These are phyloP conservation scores for Aaosphaeria arxii DNA, from an alignment of 2,329 filamentous ascomycete genomes.

Conservation along the genomic window DNA sequence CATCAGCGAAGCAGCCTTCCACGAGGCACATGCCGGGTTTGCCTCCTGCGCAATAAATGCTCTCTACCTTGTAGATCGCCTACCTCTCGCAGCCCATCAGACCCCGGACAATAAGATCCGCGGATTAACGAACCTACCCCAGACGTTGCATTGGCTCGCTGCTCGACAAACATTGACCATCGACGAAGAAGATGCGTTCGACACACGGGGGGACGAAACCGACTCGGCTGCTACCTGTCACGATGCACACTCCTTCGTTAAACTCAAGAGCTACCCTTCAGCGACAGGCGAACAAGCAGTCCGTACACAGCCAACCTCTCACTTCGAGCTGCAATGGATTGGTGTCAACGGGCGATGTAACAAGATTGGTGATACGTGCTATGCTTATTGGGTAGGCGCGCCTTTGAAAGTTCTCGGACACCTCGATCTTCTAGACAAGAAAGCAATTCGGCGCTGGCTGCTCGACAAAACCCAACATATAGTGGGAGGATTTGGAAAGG, in stretches of 20 bases:
- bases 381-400: conserved; percentile 85
- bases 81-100: conserved; percentile 34
- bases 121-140: conserved; percentile 36
- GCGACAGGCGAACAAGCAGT: conserved; percentile 22
- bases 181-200: conserved; percentile 41
- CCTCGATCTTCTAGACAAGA: conserved; percentile 56
- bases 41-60: conserved; percentile 84
- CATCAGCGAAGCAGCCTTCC: conserved; percentile 71
- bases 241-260: conserved; percentile 38
- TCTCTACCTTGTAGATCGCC: conserved; percentile 69
- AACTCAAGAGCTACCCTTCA: conserved; percentile 25
- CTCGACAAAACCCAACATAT: conserved; percentile 82
- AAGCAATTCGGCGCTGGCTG: conserved; percentile 71
- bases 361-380: conserved; percentile 93
- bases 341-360: conserved; percentile 90
- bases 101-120: conserved; percentile 23
- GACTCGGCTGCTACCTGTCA: conserved; percentile 40
- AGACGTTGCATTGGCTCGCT: conserved; percentile 46
- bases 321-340: conserved; percentile 55
- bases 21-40: conserved; percentile 87
- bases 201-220: conserved; percentile 37
- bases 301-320: conserved; percentile 58
- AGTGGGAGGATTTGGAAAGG: conserved; percentile 55
- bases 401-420: conserved; percentile 46
- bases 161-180: conserved; percentile 45